Conservation (phyloP, 2,329 filamentous ascomycete genomes). For the Coniella vitis region DNA sequence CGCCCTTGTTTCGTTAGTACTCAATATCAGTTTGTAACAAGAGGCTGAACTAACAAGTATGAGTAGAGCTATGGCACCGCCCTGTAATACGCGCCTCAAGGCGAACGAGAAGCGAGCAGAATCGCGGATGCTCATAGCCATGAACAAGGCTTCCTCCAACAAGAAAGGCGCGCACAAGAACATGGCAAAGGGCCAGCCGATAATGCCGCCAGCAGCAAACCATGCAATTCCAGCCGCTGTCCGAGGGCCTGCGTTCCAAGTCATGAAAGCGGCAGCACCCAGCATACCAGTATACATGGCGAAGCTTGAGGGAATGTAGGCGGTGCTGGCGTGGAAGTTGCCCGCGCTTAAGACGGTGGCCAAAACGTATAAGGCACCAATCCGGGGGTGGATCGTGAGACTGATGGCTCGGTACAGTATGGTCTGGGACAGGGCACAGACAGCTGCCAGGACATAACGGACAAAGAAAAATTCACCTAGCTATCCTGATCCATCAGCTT, state of each 20-base stretch:
- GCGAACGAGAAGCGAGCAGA: constrained; percentile 54
- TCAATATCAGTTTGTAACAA: constrained; percentile 7
- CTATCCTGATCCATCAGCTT: constrained; percentile 1
- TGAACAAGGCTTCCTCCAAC: constrained; percentile 57
- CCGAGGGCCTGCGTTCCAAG: constrained; percentile 73
- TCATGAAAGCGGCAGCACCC: constrained; percentile 82
- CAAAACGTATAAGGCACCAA: constrained; percentile 78
- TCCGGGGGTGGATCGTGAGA: constrained; percentile 68
- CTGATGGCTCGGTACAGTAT: constrained; percentile 73
- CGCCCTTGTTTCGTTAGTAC: constrained; percentile 41
- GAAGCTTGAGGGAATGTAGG: constrained; percentile 89
- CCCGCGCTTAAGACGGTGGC: constrained; percentile 74
- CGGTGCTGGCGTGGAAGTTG: constrained; percentile 84
- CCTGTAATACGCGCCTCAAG: constrained; percentile 57
- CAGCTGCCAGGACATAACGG: constrained; percentile 64
- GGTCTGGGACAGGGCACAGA: constrained; percentile 77
- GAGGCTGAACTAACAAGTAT: constrained; percentile 53
- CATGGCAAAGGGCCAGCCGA: constrained; percentile 92
- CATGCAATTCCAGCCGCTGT: constrained; percentile 82
- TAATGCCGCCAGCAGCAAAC: constrained; percentile 76
- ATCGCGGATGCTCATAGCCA: constrained; percentile 49
- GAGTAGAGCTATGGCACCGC: constrained; percentile 56
- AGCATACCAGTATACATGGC: constrained; percentile 92
- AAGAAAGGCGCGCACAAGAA: constrained; percentile 77
- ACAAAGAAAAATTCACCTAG: constrained; percentile 80